Percentiles rank a stretch among this genome's conserved stretches.
These are phyloP conservation scores for Sporothrix protearum DNA, from an alignment of 2,329 filamentous ascomycete species.

Conservation along the genomic window DNA sequence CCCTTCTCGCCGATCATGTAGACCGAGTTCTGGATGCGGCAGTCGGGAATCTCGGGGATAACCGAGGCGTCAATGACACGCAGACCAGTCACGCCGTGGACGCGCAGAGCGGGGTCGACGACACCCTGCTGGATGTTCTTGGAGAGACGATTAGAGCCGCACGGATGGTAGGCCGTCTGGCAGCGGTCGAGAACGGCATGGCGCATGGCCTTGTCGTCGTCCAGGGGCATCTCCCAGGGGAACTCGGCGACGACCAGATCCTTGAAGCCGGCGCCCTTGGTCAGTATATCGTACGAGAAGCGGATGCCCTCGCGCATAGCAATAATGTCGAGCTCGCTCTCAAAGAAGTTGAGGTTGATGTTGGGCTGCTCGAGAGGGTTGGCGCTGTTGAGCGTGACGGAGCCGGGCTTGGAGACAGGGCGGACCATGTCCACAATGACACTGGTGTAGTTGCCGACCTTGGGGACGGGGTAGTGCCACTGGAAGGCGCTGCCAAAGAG, in stretches of 20 bases:
- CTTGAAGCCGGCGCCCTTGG: conserved; percentile 54
- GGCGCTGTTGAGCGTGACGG: conserved; percentile 53
- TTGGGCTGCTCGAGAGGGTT: conserved; percentile 56
- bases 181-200: conserved; percentile 54
- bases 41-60: conserved; percentile 25
- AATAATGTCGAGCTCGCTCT: conserved; percentile 53
- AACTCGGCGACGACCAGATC: conserved; percentile 53
- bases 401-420: conserved; percentile 44
- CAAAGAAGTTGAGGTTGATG: conserved; percentile 60
- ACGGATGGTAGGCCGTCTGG: conserved; percentile 59
- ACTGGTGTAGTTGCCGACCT: conserved; percentile 50
- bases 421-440: conserved; percentile 51
- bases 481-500: conserved; percentile 53
- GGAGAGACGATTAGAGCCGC: conserved; percentile 52
- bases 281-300: conserved; percentile 55
- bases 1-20: conserved; percentile 57
- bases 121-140: conserved; percentile 51
- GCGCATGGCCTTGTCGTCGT: conserved; percentile 55
- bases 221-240: conserved; percentile 57
- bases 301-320: conserved; percentile 57
- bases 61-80: conserved; percentile 25
- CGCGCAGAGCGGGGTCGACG: conserved; percentile 42
- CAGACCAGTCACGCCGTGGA: conserved; percentile 24
- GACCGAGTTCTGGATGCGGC: conserved; percentile 57
- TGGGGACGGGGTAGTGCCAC: conserved; percentile 44